These are phyloP conservation scores for Balamuthia mandrillaris DNA, from an alignment of 208 protist species.

Conservation along the genomic window DNA sequence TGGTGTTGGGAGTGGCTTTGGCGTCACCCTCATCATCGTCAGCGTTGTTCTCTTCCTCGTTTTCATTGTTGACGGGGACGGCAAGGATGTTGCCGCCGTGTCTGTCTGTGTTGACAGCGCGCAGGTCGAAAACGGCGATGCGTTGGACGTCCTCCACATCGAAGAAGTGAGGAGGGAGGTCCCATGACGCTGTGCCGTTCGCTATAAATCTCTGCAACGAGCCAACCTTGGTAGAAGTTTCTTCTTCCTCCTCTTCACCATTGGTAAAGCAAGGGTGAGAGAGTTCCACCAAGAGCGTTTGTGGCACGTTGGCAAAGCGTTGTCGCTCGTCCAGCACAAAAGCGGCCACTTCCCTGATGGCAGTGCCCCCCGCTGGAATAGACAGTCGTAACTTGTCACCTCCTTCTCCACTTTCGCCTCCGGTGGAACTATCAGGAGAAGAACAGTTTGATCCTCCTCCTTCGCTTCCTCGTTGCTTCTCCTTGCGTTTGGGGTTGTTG, in stretches of 20 bases:
- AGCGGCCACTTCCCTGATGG: conserved; percentile 10
- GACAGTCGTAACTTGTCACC: not conserved
- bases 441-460: too few species aligned
- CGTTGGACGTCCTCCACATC: conserved; percentile 16
- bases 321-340: not conserved
- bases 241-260: not conserved
- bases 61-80: not conserved
- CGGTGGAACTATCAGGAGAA: not conserved
- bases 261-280: not conserved
- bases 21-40: not conserved
- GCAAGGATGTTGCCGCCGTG: conserved; percentile 23
- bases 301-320: conserved; percentile 2
- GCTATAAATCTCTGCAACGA: not conserved
- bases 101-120: conserved; percentile 9
- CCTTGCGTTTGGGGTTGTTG: conserved; percentile 32
- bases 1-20: not conserved
- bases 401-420: not conserved
- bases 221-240: not conserved
- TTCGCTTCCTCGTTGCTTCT: too few species aligned
- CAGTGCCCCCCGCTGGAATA: conserved; percentile 13
- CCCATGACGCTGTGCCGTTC: conserved; percentile 32
- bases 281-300: conserved; percentile 1
- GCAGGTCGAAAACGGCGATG: conserved; percentile 28
- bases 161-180: conserved; percentile 9
- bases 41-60: not conserved